A percentile compares a stretch with the other conserved stretches of the same genome.
Conservation (phyloP, 305 asterid genomes). For the Solanum hybrid region DNA sequence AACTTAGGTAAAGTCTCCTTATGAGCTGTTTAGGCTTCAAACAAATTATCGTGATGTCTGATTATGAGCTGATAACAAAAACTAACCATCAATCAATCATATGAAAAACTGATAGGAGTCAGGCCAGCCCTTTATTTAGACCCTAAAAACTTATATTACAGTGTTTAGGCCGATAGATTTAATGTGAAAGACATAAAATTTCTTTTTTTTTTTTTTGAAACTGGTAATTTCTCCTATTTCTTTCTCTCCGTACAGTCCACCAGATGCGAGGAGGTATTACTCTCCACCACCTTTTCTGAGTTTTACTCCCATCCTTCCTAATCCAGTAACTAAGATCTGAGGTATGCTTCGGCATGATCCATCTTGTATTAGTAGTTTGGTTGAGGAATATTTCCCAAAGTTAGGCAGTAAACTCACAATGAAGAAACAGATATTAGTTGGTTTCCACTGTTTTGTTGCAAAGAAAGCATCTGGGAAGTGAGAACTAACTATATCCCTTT, state of each 20-base stretch:
- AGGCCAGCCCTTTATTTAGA: neutral
- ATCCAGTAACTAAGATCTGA: neutral
- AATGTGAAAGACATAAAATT: neutral
- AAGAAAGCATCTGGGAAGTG: neutral
- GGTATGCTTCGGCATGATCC: neutral
- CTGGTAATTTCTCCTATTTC: neutral
- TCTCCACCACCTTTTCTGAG: neutral
- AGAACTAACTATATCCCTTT: neutral
- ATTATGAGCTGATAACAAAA: neutral
- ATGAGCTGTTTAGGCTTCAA: neutral
- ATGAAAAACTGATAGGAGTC: neutral
- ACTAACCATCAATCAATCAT: neutral
- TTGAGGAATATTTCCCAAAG: neutral
- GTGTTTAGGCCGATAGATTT: neutral
- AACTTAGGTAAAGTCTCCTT: neutral
- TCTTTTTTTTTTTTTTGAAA: too few species aligned
- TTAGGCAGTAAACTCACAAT: neutral
- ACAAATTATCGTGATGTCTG: neutral
- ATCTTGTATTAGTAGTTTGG: neutral
- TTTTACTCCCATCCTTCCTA: neutral
- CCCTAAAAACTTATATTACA: neutral
- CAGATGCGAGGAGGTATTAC: neutral
- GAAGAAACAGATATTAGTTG: neutral
- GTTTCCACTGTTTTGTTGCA: neutral
- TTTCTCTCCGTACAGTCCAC: neutral